Evolutionary conservation across 768 basidiomycete species (phyloP), one percentile per base, ranked within the genome.

Genomic region (Xerocomellus dryophilus): DNA sequence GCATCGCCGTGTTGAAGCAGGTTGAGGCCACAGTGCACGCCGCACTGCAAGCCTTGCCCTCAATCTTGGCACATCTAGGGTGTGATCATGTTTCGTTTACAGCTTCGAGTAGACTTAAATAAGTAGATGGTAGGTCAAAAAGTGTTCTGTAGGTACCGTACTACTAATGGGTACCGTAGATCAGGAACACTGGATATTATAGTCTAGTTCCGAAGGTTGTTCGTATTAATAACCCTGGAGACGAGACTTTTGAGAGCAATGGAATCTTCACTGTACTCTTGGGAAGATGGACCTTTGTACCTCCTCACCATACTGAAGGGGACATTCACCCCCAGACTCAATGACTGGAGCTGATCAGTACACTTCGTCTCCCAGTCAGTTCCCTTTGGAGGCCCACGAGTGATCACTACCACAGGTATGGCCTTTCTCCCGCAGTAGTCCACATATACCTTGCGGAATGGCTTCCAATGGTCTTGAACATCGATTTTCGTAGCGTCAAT

Each of bases 371-470:
- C 52, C 63, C 57, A 66, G 6, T 7, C 56, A 7, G 17, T 6
- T 10, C 3, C 27, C 2, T 32, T 54, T 10, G 41, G 35, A 7
- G 31, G 12, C 58, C 60, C 58, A 32, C 23, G 58, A 23, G 61
- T 66, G 36, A 66, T 32, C 35, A 61, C 66, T 18, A 66, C 36
- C 35, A 51, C 56, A 2, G 65, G 66, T 43, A 48, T 40, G 20
- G 59, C 66, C 27, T 39, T 63, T 50, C 15, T 55, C 5, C 47
- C 57, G 49, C 64, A 66, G 25, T 63, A 66, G 1, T 63, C 64
- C 55, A 57, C 46, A 17, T 66, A 68, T 18, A 66, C 61, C 51
- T 47, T 67, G 31, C 38, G 55, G 38, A 66, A 66, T 20, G 50
- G 56, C 7, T 58, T 34, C 63, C 66, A 66, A 3, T 60, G 66